These are phyloP conservation scores for Primulina tabacum DNA, from an alignment of 257 asterid genomes.

Conservation along the genomic window DNA sequence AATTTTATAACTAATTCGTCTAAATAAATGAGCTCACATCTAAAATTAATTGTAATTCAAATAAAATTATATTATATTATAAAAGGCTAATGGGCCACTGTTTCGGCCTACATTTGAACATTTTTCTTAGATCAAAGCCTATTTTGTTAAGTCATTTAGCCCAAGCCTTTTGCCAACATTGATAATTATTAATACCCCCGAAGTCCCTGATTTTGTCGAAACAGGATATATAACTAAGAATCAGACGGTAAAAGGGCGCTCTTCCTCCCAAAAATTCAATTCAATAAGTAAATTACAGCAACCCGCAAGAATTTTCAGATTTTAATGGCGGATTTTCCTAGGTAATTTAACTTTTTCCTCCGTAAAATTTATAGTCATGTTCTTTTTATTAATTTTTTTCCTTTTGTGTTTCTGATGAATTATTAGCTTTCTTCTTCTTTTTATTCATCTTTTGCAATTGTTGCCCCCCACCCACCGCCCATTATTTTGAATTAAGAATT, in stretches of 20 bases:
- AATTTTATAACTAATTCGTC: too few relatives aligned
- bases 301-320: conserved; percentile 18
- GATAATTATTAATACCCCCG: background rate
- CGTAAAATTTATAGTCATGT: background rate
- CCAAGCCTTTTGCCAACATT: background rate
- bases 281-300: background rate
- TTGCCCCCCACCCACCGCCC: background rate
- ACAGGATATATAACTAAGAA: too few relatives aligned
- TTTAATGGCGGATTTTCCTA: conserved; percentile 39
- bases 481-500: conserved; percentile 23
- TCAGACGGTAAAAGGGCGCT: background rate
- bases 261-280: background rate
- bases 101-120: too few relatives aligned
- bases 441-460: background rate
- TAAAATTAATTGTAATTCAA: too few relatives aligned
- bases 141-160: background rate
- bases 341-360: conserved; percentile 25
- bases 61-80: too few relatives aligned
- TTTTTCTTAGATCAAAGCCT: background rate
- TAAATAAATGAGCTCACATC: too few relatives aligned
- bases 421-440: conserved; percentile 19
- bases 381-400: background rate
- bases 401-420: conserved; percentile 1
- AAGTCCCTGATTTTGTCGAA: background rate
- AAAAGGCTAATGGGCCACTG: too few relatives aligned